Base-by-base conservation (phyloP, 2,329 filamentous ascomycete species). In the Coniella lustricola region DNA sequence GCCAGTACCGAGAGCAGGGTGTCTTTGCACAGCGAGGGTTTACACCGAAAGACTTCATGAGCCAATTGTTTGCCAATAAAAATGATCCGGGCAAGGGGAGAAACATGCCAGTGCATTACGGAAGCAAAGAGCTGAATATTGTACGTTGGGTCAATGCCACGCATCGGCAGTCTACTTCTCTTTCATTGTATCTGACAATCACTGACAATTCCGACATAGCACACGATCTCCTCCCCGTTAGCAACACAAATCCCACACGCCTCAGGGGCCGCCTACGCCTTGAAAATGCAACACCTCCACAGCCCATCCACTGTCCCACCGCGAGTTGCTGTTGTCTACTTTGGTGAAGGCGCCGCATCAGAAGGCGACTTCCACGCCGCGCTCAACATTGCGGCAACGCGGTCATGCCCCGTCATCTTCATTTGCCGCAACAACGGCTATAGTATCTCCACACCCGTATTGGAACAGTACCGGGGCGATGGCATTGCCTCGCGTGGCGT, bases 41-140 rank as follows among this genome's bases (percentile, higher is more conserved):
- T 64, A 87, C 81, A 0, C 74, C 94, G 39, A 81, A 83, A 41
- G 82, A 97, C 51, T 97, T 97, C 62, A 97, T 98, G 93, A 85
- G 81, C 58, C 93, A 98, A 65, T 70, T 98, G 8, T 96, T 97
- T 68, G 82, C 90, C 17, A 97, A 95, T 62, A 77, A 73, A 47
- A 79, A 88, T 54, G 93, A 98, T 59, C 67, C 75, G 1, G 90
- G 91, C 1, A 78, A 76, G 52, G 93, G 90, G 1, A 81, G 91
- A 54, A 97, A 95, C 60, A 98, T 98, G 93, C 93, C 93, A 1
- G 87, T 97, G 13, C 93, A 98, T 67, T 98, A 97, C 61, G 90
- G 90, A 40, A 90, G 85, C 64, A 80, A 76, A 49, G 82, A 87
- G 55, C 73, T 94, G 49, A 89, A 95, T 58, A 90, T 95, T 60